phyloP scores from a whole-genome alignment of 805 yeast genomes.

The Pichia paraexigua region DNA sequence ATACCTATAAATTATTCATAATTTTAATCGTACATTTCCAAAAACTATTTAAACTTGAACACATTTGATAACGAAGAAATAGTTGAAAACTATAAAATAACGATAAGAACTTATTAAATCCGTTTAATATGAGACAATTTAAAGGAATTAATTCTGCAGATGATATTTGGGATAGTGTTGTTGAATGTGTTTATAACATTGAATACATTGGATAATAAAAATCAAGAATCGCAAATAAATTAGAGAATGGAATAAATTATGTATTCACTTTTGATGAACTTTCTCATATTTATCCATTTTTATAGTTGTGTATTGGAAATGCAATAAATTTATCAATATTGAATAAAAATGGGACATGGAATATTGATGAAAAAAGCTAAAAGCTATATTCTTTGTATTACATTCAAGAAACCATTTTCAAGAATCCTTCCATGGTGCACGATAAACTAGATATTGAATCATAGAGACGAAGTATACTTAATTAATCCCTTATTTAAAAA shows the following conservation, averaged over 20 bases:
- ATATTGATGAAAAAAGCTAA: no score
- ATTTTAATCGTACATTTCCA: neutral
- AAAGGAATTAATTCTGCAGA: no score
- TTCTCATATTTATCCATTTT: no score
- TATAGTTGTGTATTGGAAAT: no score
- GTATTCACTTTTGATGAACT: no score
- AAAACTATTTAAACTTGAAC: slow-evolving; percentile 5
- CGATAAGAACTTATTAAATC: slow-evolving; percentile 6
- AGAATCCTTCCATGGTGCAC: neutral
- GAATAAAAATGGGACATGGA: no score
- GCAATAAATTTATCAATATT: no score
- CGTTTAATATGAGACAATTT: slow-evolving; percentile 3
- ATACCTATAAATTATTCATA: neutral
- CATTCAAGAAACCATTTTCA: neutral
- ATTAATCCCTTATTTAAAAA: neutral
- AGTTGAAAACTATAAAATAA: neutral
- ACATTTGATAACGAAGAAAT: neutral
- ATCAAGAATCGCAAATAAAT: no score
- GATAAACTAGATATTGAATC: neutral
- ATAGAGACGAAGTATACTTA: neutral
- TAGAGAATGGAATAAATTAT: no score
- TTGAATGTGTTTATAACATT: no score
- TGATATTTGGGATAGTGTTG: no score
- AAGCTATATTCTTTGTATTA: neutral
- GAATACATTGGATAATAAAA: no score